Base-by-base conservation (phyloP, 768 basidiomycete genomes). In the Tubosaeta brunneosetosa region DNA sequence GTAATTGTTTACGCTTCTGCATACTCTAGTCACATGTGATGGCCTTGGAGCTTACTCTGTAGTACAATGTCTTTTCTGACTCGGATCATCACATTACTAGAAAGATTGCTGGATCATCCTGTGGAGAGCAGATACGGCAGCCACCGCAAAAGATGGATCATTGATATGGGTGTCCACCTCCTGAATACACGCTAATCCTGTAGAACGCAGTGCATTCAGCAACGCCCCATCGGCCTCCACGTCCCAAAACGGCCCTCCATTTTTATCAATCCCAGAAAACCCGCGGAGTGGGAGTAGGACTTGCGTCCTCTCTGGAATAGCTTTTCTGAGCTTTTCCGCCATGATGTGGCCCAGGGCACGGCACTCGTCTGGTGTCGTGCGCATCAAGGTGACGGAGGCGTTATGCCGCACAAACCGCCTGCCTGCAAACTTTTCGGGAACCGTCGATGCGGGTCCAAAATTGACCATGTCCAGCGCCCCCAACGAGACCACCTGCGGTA, bases 1-100 rank as follows among this genome's bases (percentile, higher is more conserved):
- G 78, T 78, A 77, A 71, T 73, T 68, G 68, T 76, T 68, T 47
- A 36, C 44, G 9, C 29, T 7, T 29, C 9, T 29, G 29, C 29
- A 29, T 29, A 42, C 50, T 49, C n/a, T 49, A 50, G 53, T 48
- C 47, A 47, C 45, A 47, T 51, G 56, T 36, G 54, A 63, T 32
- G 47, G 37, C 32, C 55, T 43, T 47, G 31, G 38, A 44, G 44
- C 41, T 36, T 26, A 33, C 25, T 52, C 32, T 12, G 22, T 50
- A 38, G 44, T 47, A 41, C 42, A 27, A 34, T 32, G 34, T 16
- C 14, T 13, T 33, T 11, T 33, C 32, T 32, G 32, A 32, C 32
- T 32, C 9, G n/a, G 22, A 22, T 22, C 22, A 22, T 22, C 22
- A 22, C 22, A 22, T 22, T 9, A 34, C 34, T 49, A 56, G 44